Evolutionary conservation across 2,329 filamentous ascomycete species (phyloP).

Genomic region (Cephalotrichum gorgonifer): DNA sequence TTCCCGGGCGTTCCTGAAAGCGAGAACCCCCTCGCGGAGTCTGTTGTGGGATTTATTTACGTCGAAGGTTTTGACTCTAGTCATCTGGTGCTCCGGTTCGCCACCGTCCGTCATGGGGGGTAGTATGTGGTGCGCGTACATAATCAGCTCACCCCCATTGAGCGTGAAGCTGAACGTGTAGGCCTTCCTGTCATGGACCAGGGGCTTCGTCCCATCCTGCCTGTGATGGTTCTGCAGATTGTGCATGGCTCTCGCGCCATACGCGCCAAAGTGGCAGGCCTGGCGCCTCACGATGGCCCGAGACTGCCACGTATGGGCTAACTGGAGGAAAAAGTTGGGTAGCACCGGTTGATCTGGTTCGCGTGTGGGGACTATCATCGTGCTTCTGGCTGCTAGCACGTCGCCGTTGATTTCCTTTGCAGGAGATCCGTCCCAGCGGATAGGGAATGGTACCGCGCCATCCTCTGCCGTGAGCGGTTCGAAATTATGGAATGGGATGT

Average conservation of each 20-base stretch:
- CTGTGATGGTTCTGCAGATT: constrained; percentile 22
- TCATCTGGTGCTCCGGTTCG: constrained; percentile 30
- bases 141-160: background rate
- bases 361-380: constrained; percentile 19
- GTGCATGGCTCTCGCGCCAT: constrained; percentile 24
- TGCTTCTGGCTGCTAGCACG: constrained; percentile 15
- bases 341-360: constrained; percentile 17
- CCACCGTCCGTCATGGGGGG: background rate
- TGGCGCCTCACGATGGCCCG: constrained; percentile 19
- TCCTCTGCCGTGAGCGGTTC: constrained; percentile 22
- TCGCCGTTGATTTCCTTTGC: constrained; percentile 15
- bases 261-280: constrained; percentile 25
- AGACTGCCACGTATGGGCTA: constrained; percentile 23
- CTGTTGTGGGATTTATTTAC: no score
- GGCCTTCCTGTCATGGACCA: constrained; percentile 27
- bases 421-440: constrained; percentile 20
- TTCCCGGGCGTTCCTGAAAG: no score
- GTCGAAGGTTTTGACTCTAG: no score
- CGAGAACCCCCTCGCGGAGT: no score
- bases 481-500: constrained; percentile 23
- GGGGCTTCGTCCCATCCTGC: constrained; percentile 14
- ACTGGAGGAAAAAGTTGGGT: constrained; percentile 31
- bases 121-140: constrained; percentile 1
- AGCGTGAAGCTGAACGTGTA: constrained; percentile 22
- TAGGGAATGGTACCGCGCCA: constrained; percentile 18